Evolutionary conservation across 2,329 filamentous ascomycete species (phyloP), one percentile per base, ranked within the genome.

Genomic region (Talaromyces rugulosus): DNA sequence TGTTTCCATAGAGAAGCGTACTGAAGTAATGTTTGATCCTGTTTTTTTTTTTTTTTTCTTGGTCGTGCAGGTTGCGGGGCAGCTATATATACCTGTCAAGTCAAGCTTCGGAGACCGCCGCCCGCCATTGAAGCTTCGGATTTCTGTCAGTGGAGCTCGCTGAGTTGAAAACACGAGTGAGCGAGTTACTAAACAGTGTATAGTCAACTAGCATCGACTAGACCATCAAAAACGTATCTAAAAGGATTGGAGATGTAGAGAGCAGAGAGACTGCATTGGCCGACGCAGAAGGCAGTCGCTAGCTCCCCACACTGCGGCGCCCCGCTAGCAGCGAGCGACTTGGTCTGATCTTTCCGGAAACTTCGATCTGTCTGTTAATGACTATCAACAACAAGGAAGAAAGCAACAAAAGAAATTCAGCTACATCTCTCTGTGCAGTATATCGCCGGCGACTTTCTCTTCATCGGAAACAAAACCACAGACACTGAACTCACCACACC

Each of bases 71-170:
- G 42, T 23, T 27, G 50, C 27, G 50, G 50, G 50, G 50, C 16
- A 30, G 50, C 14, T 52, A 28, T 16, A 31, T 52, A 16, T 30
- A 52, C 27, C 23, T 47, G n/a, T 23, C 16, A 50, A 31, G 27
- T 52, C 50, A 52, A 11, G 3, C 28, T 28, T 76, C 74, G 74
- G 74, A 75, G 72, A 63, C 64, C 67, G 72, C 74, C 74, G 74
- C 61, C 54, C 50, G 60, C 60, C 60, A 62, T 62, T 16, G 74
- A 60, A 61, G 61, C 65, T 65, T 62, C 61, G 56, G 65, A 65
- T 64, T 66, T 66, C 64, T 53, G 60, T 65, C 42, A 30, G 60
- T 58, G 60, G 60, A 58, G 55, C 55, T 44, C 60, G 42, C 28
- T 28, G 50, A 23, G 12, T 52, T 23, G 50, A 47, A n/a, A 52